Evolutionary conservation across 2,329 filamentous ascomycete species (phyloP), one percentile per base, ranked within the genome.

Genomic region (Alternaria brassicicola): DNA sequence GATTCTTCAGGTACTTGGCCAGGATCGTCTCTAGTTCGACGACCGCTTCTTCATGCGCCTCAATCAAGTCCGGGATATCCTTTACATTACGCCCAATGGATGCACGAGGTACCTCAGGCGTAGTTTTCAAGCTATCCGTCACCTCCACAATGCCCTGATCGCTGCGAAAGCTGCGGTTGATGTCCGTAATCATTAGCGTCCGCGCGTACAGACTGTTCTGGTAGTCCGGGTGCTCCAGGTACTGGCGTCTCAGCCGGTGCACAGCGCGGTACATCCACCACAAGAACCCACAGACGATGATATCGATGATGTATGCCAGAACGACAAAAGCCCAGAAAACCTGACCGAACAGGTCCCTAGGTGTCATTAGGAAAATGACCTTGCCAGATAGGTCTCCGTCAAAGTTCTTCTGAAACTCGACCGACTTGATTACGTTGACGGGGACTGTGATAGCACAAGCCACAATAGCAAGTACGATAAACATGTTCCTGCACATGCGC

Each of bases 51-150:
- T 92, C 89, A 71, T 99, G 93, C 73, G 96, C 85, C 58, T 89
- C 87, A 61, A 99, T 95, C 57, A 98, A 81, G 17, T 89, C 84
- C 10, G 95, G 95, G 12, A 99, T 83, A 36, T 94, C 89, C 76
- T 94, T 96, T 62, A 97, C 93, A 69, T 98, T 97, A 63, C 95
- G 88, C 23, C 92, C 93, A 68, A 98, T 89, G 10, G 91, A 89
- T 19, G 90, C 92, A 62, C 90, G 85, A 3, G 93, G 91, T 54
- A 93, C 87, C 10, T 90, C 90, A 10, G 90, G 89, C 23, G 89
- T 91, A 1, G 91, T 91, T 25, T 89, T 91, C 36, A 95, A 85
- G 59, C 88, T 82, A 63, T 97, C 93, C 26, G 93, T 91, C 57
- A 99, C 85, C 59, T 90, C 86, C 30, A 92, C 85, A 55, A 99